Evolutionary conservation across 1,284 basidiomycete genomes (phyloP).

Genomic region (Xerocomus amazonicus): DNA sequence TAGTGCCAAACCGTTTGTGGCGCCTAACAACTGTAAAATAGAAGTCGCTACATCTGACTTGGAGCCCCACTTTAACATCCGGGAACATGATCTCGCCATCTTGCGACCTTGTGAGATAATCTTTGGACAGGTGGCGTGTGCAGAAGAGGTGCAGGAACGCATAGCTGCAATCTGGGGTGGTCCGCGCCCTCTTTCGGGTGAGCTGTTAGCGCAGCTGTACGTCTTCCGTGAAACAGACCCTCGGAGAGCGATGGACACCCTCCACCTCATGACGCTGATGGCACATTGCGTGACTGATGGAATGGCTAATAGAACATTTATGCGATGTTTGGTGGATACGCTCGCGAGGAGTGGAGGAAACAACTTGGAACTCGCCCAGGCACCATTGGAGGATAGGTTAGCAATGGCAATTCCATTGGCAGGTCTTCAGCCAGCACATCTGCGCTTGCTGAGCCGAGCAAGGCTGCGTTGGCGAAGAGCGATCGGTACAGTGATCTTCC

Average conservation of each 20-base stretch:
- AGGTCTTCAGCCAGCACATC: constrained; percentile 35
- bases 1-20: not conserved
- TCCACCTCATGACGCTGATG: constrained; percentile 19
- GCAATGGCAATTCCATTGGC: constrained; percentile 39
- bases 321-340: constrained; percentile 39
- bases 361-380: not conserved
- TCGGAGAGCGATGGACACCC: not conserved
- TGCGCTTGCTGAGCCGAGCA: constrained; percentile 30
- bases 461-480: constrained; percentile 46
- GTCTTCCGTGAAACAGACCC: constrained; percentile 1
- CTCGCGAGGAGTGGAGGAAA: not conserved
- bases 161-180: constrained; percentile 5
- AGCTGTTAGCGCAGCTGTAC: constrained; percentile 16
- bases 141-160: constrained; percentile 10
- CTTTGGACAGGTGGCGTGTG: constrained; percentile 5
- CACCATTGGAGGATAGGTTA: constrained; percentile 38
- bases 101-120: constrained; percentile 12
- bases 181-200: constrained; percentile 20
- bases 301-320: constrained; percentile 8
- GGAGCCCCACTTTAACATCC: constrained; percentile 16
- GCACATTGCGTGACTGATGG: constrained; percentile 21
- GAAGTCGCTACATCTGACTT: not conserved
- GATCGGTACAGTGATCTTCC: constrained; percentile 40
- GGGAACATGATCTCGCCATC: constrained; percentile 15
- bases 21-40: not conserved